A percentile compares a stretch with the other conserved stretches of the same genome.
Evolutionary conservation across 23 red algal species (phyloP).

Genomic region (Chondrus crispus): DNA sequence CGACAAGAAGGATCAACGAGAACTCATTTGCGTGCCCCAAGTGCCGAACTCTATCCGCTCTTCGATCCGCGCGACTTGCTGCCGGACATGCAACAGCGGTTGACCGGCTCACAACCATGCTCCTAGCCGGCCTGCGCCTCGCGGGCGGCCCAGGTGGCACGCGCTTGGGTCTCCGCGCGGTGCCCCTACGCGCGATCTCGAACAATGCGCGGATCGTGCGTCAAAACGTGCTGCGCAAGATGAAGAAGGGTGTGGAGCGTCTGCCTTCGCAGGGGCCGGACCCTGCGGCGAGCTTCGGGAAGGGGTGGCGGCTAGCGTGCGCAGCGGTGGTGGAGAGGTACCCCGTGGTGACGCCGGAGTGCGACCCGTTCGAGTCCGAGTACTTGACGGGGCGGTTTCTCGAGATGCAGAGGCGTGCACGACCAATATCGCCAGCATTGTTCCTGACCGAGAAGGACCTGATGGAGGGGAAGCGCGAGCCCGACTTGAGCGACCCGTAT

Average conservation of each 20-base stretch:
- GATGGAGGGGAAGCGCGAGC: constrained; percentile 2
- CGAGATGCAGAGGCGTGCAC: constrained; percentile 12
- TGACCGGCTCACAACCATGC: background rate
- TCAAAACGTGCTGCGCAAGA: constrained; percentile 15
- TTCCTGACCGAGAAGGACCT: constrained; percentile 60
- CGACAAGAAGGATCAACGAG: too few relatives aligned
- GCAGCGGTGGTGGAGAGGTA: constrained; percentile 76
- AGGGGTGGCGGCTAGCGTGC: constrained; percentile 52
- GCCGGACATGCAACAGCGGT: too few relatives aligned
- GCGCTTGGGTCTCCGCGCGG: background rate
- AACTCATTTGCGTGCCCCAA: too few relatives aligned
- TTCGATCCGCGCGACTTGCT: too few relatives aligned
- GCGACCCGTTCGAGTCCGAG: constrained; percentile 42
- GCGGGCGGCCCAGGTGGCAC: background rate
- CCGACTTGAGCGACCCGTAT: constrained; percentile 25
- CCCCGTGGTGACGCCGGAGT: constrained; percentile 71
- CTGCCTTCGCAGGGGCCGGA: constrained; percentile 31
- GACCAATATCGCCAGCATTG: constrained; percentile 35
- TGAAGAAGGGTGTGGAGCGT: constrained; percentile 40
- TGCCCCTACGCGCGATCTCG: background rate
- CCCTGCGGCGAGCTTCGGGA: constrained; percentile 28
- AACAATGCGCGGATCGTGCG: background rate
- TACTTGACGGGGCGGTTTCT: constrained; percentile 42
- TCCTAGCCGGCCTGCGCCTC: background rate
- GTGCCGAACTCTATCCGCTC: too few relatives aligned